Conservation (phyloP, 352 stramenopile genomes). For the Pythium rhizo-oryzae region DNA sequence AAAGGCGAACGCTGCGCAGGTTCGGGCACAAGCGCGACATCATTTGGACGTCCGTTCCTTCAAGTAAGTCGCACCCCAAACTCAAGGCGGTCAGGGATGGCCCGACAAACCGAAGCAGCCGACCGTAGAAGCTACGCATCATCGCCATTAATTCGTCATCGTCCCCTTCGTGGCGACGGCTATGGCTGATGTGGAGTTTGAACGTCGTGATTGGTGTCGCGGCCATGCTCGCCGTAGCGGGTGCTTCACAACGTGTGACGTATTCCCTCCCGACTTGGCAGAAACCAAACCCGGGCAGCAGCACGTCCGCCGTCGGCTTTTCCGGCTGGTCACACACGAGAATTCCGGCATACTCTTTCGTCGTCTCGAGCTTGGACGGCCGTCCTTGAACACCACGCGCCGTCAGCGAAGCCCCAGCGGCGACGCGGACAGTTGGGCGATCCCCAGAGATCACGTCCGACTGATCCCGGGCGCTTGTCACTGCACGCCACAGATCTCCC, state of each 20-base stretch:
- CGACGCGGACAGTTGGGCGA: neutral
- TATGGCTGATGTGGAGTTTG: neutral
- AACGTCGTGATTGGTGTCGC: neutral
- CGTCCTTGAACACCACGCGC: neutral
- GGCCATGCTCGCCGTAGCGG: too few species aligned
- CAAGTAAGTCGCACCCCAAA: neutral
- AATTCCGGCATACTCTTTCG: neutral
- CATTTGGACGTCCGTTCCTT: neutral
- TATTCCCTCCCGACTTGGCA: neutral
- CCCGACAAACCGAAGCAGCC: constrained; percentile 4
- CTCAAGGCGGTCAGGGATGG: neutral
- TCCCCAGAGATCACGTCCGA: neutral
- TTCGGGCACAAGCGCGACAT: neutral
- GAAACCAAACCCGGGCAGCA: constrained; percentile 1
- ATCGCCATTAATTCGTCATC: neutral
- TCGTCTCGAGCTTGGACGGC: neutral
- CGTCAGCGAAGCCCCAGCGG: neutral
- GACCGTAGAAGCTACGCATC: neutral
- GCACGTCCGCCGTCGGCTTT: neutral
- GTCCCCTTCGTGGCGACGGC: neutral
- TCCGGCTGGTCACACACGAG: neutral
- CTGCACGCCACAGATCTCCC: neutral
- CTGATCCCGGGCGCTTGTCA: neutral
- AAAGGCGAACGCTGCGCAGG: neutral
- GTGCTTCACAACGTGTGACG: neutral